These are phyloP conservation scores for Candida stauntonica DNA, from an alignment of 805 yeast species.

Conservation along the genomic window DNA sequence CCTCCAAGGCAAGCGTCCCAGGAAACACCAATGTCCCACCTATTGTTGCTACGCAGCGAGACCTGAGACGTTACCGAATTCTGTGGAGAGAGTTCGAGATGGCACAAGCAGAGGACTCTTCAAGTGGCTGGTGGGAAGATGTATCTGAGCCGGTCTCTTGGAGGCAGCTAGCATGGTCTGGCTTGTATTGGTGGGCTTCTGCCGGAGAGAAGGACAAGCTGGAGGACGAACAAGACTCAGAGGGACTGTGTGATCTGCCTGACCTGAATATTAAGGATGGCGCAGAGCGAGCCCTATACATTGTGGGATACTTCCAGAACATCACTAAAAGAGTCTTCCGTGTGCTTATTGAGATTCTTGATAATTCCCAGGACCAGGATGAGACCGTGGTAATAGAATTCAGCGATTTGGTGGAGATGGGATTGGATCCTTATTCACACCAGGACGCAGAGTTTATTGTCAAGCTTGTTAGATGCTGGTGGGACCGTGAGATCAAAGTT, in stretches of 20 bases:
- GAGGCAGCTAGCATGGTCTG: conserved; percentile 59
- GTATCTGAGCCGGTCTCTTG: conserved; percentile 49
- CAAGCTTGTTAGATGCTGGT: conserved; percentile 43
- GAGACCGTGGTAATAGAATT: conserved; percentile 31
- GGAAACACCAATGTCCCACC: conserved; percentile 7
- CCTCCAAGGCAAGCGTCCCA: conserved; percentile 11
- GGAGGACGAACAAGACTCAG: conserved; percentile 37
- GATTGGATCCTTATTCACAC: conserved; percentile 49
- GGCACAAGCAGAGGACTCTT: conserved; percentile 3
- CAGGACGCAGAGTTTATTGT: conserved; percentile 42
- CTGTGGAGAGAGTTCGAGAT: conserved; percentile 21
- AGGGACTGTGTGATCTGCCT: conserved; percentile 27
- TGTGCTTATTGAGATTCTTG: conserved; percentile 34
- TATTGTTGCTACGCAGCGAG: conserved; percentile 34
- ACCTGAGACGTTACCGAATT: conserved; percentile 32
- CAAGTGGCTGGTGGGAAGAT: conserved; percentile 37
- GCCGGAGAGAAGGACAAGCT: conserved; percentile 59
- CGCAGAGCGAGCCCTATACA: conserved; percentile 24
- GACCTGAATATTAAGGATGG: conserved; percentile 19
- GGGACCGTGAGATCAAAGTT: conserved; percentile 39
- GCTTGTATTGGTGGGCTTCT: conserved; percentile 83
- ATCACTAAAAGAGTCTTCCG: conserved; percentile 41
- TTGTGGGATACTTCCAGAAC: conserved; percentile 50
- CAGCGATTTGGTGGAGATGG: conserved; percentile 51
- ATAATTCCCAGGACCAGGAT: conserved; percentile 20